Evolutionary conservation across 1,284 basidiomycete genomes (phyloP).

Genomic region (Irpex sp.): DNA sequence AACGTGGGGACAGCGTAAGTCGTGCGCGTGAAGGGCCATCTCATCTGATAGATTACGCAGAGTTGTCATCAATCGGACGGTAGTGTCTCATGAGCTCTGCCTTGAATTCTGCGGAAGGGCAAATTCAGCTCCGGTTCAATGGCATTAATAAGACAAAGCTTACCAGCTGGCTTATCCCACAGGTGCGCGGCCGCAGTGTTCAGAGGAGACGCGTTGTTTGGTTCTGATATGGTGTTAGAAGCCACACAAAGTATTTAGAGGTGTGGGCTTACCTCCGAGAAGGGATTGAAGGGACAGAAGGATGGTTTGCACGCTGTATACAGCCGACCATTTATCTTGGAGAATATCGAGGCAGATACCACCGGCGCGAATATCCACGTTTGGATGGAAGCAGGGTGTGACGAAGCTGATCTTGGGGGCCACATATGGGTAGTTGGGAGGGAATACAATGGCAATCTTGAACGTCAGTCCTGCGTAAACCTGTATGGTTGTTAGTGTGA

Average conservation of each 20-base stretch:
- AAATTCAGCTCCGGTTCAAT: background rate
- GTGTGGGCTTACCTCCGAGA: slow-evolving; percentile 62
- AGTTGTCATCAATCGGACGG: slow-evolving; percentile 48
- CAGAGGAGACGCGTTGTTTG: slow-evolving; percentile 84
- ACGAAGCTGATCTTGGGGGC: slow-evolving; percentile 79
- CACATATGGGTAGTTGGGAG: slow-evolving; percentile 80
- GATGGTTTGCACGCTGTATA: slow-evolving; percentile 86
- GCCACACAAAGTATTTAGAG: slow-evolving; percentile 1
- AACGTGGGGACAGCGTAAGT: slow-evolving; percentile 4
- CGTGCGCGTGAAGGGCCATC: background rate
- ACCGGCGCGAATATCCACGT: slow-evolving; percentile 76
- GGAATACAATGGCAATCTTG: slow-evolving; percentile 79
- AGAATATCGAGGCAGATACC: slow-evolving; percentile 84
- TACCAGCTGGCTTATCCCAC: slow-evolving; percentile 70
- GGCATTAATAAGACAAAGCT: background rate
- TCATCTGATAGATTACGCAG: slow-evolving; percentile 28
- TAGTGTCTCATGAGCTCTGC: slow-evolving; percentile 71
- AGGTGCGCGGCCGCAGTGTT: slow-evolving; percentile 79
- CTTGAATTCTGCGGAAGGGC: slow-evolving; percentile 55
- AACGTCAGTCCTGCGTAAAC: slow-evolving; percentile 75
- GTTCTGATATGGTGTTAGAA: slow-evolving; percentile 49
- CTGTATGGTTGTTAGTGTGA: slow-evolving; percentile 32
- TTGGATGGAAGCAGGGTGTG: slow-evolving; percentile 83
- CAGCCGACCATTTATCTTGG: slow-evolving; percentile 90
- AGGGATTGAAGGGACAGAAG: slow-evolving; percentile 83